A percentile compares a stretch with the other conserved stretches of the same genome.
phyloP scores from a whole-genome alignment of 331 rosid genomes.

The Pyrus hybrid region DNA sequence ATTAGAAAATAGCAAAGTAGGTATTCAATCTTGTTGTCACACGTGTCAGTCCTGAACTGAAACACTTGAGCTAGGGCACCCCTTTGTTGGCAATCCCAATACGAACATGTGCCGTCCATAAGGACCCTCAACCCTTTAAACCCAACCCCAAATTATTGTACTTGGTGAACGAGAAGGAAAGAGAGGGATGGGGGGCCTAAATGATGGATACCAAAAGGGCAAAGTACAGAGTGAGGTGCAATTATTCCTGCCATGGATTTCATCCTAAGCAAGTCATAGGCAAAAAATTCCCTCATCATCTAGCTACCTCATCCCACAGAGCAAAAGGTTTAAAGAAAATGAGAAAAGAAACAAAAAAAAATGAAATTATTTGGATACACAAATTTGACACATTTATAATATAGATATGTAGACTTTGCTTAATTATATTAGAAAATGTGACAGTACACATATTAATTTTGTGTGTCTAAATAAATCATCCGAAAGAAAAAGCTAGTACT shows the following conservation, averaged over 20 bases:
- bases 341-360: not conserved
- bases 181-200: conserved; percentile 26
- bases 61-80: conserved; percentile 23
- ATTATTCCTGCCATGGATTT: conserved; percentile 64
- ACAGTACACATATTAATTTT: no score
- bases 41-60: conserved; percentile 27
- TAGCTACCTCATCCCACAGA: not conserved
- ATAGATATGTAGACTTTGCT: no score
- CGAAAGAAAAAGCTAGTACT: not conserved
- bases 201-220: conserved; percentile 44
- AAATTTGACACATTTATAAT: no score
- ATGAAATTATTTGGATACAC: no score
- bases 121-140: conserved; percentile 31
- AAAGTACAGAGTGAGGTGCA: conserved; percentile 48
- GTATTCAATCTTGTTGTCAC: conserved; percentile 21
- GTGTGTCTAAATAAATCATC: no score
- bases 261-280: conserved; percentile 26
- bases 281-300: conserved; percentile 1
- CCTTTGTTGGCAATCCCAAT: conserved; percentile 42
- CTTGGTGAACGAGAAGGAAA: conserved; percentile 10
- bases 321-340: not conserved
- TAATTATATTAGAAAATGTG: no score
- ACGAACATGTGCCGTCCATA: conserved; percentile 42
- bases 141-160: conserved; percentile 41
- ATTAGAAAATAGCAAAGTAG: conserved; percentile 1